Evolutionary conservation across 176 grass and related monocot genomes (phyloP).

Genomic region (Luzula sylvatica): DNA sequence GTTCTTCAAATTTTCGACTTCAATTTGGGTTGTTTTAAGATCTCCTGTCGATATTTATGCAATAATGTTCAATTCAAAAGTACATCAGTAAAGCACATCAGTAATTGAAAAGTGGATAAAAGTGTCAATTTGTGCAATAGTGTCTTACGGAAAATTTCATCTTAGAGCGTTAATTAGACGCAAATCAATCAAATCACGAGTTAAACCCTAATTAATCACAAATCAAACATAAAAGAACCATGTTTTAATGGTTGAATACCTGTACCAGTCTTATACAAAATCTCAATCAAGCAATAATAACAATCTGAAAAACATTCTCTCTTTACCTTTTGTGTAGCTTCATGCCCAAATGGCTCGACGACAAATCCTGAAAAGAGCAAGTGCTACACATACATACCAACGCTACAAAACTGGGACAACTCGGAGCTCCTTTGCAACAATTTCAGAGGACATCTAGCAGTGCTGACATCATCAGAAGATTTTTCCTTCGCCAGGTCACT

Average conservation of each 20-base stretch:
- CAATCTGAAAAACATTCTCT: constrained; percentile 2
- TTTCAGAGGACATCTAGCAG: constrained; percentile 46
- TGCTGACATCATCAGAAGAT: constrained; percentile 55
- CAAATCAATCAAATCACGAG: too few relatives aligned
- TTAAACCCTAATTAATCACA: too few relatives aligned
- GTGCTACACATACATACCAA: constrained; percentile 52
- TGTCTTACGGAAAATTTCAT: too few relatives aligned
- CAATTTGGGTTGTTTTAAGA: too few relatives aligned
- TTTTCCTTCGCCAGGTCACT: constrained; percentile 45
- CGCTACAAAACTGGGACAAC: constrained; percentile 51
- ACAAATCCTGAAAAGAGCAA: constrained; percentile 31
- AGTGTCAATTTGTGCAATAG: too few relatives aligned
- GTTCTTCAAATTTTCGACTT: too few relatives aligned
- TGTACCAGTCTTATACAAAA: neutral
- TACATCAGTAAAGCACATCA: too few relatives aligned
- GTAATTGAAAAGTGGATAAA: too few relatives aligned
- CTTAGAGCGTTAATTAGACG: too few relatives aligned
- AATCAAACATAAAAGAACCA: too few relatives aligned
- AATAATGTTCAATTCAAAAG: too few relatives aligned
- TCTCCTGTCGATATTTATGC: too few relatives aligned
- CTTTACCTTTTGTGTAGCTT: constrained; percentile 28
- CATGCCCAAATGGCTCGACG: constrained; percentile 55
- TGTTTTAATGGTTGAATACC: constrained; percentile 2
- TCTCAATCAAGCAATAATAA: neutral
- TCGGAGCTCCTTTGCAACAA: constrained; percentile 44